These are phyloP conservation scores for Hebeloma cylindrosporum DNA, from an alignment of 768 basidiomycete genomes.

Conservation along the genomic window DNA sequence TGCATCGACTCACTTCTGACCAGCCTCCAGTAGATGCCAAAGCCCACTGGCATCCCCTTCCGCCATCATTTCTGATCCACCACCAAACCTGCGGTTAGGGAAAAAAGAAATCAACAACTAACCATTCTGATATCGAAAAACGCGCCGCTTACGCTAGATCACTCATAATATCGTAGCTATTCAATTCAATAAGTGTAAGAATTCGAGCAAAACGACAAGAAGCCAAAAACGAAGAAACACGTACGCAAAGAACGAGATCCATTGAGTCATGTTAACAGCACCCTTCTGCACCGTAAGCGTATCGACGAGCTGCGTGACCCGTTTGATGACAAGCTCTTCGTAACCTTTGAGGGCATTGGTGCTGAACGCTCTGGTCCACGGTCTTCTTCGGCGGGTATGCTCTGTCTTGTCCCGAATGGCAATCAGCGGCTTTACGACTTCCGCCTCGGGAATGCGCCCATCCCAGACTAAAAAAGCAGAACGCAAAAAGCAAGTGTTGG, in stretches of 20 bases:
- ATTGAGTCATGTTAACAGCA: conserved; percentile 34
- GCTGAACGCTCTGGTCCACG: conserved; percentile 53
- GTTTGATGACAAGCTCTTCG: conserved; percentile 34
- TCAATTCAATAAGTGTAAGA: neutral
- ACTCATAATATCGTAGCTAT: conserved; percentile 39
- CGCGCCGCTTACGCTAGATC: conserved; percentile 33
- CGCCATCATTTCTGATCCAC: conserved; percentile 30
- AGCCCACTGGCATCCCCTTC: conserved; percentile 28
- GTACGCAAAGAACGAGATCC: conserved; percentile 40
- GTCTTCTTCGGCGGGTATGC: conserved; percentile 44
- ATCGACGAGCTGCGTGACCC: conserved; percentile 43
- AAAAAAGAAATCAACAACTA: neutral
- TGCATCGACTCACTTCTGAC: conserved; percentile 24
- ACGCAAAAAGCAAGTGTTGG: too few relatives aligned
- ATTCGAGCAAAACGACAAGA: neutral
- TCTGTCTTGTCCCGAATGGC: conserved; percentile 39
- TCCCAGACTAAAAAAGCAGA: conserved; percentile 45
- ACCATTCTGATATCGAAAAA: neutral
- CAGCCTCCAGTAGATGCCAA: conserved; percentile 28
- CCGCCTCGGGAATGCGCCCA: conserved; percentile 43
- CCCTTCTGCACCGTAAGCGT: conserved; percentile 27
- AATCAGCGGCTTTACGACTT: conserved; percentile 34
- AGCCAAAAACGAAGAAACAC: conserved; percentile 7
- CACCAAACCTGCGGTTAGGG: conserved; percentile 27
- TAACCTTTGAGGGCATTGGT: conserved; percentile 47